Evolutionary conservation across 352 stramenopile species (phyloP), one percentile per base, ranked within the genome.

Genomic region (Pythium grandisporangium): DNA sequence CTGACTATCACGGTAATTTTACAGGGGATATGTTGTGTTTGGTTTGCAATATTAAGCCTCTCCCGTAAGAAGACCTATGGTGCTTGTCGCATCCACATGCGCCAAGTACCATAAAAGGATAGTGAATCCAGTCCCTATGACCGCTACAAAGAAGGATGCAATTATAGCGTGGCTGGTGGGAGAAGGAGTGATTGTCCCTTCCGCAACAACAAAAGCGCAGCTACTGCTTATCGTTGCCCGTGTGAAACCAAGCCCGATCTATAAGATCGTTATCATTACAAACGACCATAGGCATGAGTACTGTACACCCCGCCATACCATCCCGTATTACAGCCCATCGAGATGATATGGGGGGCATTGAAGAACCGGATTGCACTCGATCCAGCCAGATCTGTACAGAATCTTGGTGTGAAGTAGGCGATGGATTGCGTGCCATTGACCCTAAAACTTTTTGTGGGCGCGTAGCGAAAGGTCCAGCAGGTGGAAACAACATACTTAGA

Each of bases 1-100:
- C 39, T 4, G 45, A 53, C 36, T 53, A 53, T 32, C 36, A 53
- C 33, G 45, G 45, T 10, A 53, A 53, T 22, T 53, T 53, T 13
- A 26, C 45, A 20, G 36, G 37, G 6, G 26, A 39, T 8, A 25
- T 45, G 6, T 45, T 52, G 13, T 35, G 45, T 25, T 13, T 40
- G 45, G 35, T 52, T 45, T 40, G 7, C 24, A 21, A 51, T 37
- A 12, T 51, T 8, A 23, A 25, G 14, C n/a, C n/a, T n/a, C n/a
- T n/a, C n/a, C n/a, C n/a, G n/a, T n/a, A n/a, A n/a, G n/a, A n/a
- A 26, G 12, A 24, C 22, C 22, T 32, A 53, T 27, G 36, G 37
- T 3, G 3, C 26, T 2, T 46, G 27, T 36, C 11, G 16, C 12
- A 53, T 46, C 35, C 37, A 46, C 24, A 40, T 46, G 45, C 37